A percentile compares a stretch with the other conserved stretches of the same genome.
Conservation (phyloP, 2,329 filamentous ascomycete species). For the Aspergillus brunneoviolaceus region DNA sequence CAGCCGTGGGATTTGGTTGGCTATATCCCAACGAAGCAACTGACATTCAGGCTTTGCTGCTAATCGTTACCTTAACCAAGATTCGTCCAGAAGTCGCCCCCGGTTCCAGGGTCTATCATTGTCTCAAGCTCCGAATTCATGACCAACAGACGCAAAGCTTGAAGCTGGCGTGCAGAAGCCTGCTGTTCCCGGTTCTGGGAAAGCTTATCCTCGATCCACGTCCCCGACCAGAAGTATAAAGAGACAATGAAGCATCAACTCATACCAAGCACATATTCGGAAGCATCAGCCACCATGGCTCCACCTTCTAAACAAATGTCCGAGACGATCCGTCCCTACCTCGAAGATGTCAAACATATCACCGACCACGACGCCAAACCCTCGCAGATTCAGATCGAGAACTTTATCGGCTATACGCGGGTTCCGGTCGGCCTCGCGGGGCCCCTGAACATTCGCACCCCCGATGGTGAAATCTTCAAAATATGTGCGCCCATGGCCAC, state of each 20-base stretch:
- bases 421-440: constrained; percentile 11
- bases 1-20: too few species aligned
- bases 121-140: not conserved
- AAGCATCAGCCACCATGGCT: not conserved
- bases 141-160: not conserved
- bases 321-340: not conserved
- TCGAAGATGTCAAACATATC: not conserved
- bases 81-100: too few species aligned
- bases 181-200: not conserved
- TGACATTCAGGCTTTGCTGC: too few species aligned
- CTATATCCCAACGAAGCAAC: too few species aligned
- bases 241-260: not conserved
- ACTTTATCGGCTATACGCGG: constrained; percentile 11
- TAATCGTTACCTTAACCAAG: too few species aligned
- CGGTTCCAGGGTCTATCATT: too few species aligned
- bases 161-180: not conserved
- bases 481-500: constrained; percentile 32
- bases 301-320: not conserved
- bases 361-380: constrained; percentile 2
- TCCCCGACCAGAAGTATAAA: not conserved
- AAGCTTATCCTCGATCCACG: not conserved
- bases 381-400: constrained; percentile 4
- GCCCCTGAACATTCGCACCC: not conserved
- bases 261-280: too few species aligned
- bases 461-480: not conserved